Conservation (phyloP, 352 stramenopile genomes). For the Blastocystis sp. region DNA sequence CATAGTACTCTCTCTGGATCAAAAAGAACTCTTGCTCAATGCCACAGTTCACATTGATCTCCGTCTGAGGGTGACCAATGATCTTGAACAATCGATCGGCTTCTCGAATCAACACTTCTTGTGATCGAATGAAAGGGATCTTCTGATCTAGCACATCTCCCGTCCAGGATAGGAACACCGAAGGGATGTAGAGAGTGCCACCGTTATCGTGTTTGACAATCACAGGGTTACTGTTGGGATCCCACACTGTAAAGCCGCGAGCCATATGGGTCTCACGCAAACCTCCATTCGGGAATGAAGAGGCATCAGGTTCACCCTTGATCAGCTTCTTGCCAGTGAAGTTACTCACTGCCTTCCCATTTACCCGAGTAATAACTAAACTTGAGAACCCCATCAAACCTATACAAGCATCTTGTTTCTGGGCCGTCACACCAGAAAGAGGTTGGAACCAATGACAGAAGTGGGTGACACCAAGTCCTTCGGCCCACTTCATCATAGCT, state of each 20-base stretch:
- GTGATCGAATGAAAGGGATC: slow-evolving; percentile 74
- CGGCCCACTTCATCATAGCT: slow-evolving; percentile 63
- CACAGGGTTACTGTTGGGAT: slow-evolving; percentile 67
- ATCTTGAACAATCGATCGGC: slow-evolving; percentile 70
- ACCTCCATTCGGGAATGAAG: slow-evolving; percentile 78
- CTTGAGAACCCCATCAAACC: slow-evolving; percentile 68
- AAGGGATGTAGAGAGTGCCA: slow-evolving; percentile 77
- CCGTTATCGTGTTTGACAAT: slow-evolving; percentile 69
- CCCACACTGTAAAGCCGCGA: slow-evolving; percentile 73
- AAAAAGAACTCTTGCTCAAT: slow-evolving; percentile 82
- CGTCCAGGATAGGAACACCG: slow-evolving; percentile 74
- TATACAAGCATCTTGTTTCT: slow-evolving; percentile 78
- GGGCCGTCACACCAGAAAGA: slow-evolving; percentile 72
- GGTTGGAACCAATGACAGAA: slow-evolving; percentile 81
- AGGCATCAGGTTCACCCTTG: slow-evolving; percentile 74
- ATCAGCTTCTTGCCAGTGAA: slow-evolving; percentile 76
- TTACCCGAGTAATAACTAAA: slow-evolving; percentile 42
- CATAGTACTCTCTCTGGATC: slow-evolving; percentile 74
- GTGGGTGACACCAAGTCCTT: slow-evolving; percentile 71
- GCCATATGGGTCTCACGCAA: slow-evolving; percentile 74
- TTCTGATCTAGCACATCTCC: slow-evolving; percentile 78
- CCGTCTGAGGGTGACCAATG: slow-evolving; percentile 70
- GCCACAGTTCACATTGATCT: slow-evolving; percentile 74
- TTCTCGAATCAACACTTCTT: slow-evolving; percentile 71
- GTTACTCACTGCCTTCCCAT: slow-evolving; percentile 71